phyloP scores from a whole-genome alignment of 306 rosid genomes.

The Quercus alba region DNA sequence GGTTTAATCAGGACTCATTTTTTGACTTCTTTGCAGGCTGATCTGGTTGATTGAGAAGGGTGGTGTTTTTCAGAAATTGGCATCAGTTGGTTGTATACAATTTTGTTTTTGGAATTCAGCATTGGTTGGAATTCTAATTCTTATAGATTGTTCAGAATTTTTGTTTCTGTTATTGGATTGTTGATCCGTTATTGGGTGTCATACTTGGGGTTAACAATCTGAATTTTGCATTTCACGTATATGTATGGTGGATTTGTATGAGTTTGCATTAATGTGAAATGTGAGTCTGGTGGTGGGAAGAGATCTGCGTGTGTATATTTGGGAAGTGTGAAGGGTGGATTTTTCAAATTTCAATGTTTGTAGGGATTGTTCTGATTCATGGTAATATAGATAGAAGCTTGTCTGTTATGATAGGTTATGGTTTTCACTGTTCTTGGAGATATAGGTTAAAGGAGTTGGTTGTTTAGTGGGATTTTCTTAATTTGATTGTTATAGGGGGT shows the following conservation, averaged over 20 bases:
- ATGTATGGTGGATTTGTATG: slow-evolving; percentile 11
- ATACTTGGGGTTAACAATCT: slow-evolving; percentile 12
- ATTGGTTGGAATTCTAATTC: slow-evolving; percentile 2
- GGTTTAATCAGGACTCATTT: slow-evolving; percentile 16
- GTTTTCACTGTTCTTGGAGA: slow-evolving; percentile 42
- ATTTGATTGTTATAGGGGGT: slow-evolving; percentile 27
- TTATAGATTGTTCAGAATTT: background rate
- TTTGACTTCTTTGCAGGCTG: slow-evolving; percentile 47
- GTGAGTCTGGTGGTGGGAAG: slow-evolving; percentile 20
- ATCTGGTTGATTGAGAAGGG: slow-evolving; percentile 26
- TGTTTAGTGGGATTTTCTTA: slow-evolving; percentile 31
- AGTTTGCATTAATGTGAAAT: background rate
- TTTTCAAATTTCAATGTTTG: slow-evolving; percentile 62
- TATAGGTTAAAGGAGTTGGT: slow-evolving; percentile 37
- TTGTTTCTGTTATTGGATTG: slow-evolving; percentile 11
- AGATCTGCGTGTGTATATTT: slow-evolving; percentile 16
- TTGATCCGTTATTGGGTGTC: slow-evolving; percentile 23
- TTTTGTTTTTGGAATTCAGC: background rate
- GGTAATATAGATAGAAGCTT: slow-evolving; percentile 33
- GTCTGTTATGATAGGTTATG: slow-evolving; percentile 41
- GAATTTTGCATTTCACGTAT: slow-evolving; percentile 8
- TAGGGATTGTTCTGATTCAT: slow-evolving; percentile 30
- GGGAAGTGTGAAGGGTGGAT: slow-evolving; percentile 37
- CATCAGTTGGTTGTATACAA: slow-evolving; percentile 15
- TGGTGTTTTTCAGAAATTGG: slow-evolving; percentile 21